These are phyloP conservation scores for Ulota crispa DNA, from an alignment of 225 moss, liverwort and hornwort genomes.

Conservation along the genomic window DNA sequence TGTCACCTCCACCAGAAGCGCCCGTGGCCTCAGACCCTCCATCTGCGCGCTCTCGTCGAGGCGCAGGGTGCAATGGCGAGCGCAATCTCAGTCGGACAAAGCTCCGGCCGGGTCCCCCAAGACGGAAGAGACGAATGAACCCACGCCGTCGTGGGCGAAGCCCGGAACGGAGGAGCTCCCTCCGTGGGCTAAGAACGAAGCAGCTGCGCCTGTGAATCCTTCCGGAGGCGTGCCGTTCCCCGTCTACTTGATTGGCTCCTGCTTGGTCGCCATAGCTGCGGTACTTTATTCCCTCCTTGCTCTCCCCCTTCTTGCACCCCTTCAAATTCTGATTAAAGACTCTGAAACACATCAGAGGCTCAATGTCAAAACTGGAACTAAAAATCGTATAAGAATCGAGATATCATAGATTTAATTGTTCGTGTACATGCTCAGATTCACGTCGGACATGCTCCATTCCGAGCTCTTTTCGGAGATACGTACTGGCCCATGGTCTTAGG, in stretches of 20 bases:
- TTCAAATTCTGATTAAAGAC: not conserved
- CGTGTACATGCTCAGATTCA: not conserved
- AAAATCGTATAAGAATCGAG: not conserved
- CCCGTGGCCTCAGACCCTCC: not conserved
- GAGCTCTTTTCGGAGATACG: not conserved
- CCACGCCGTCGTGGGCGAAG: slow-evolving; percentile 67
- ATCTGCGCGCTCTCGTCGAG: slow-evolving; percentile 8
- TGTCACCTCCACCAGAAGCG: not conserved
- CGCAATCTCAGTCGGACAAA: slow-evolving; percentile 42
- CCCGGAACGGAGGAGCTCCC: slow-evolving; percentile 80
- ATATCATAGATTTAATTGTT: not conserved
- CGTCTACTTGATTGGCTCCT: slow-evolving; percentile 78
- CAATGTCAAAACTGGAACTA: not conserved
- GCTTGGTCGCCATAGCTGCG: slow-evolving; percentile 88
- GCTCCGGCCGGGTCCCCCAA: slow-evolving; percentile 25
- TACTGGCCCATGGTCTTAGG: not conserved
- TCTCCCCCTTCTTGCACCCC: not conserved
- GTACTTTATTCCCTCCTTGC: slow-evolving; percentile 28
- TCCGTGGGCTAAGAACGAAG: slow-evolving; percentile 87
- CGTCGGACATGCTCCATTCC: not conserved
- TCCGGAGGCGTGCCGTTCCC: slow-evolving; percentile 66
- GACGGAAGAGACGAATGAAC: slow-evolving; percentile 33
- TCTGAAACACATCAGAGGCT: not conserved
- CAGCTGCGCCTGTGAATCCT: slow-evolving; percentile 40
- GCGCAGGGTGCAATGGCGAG: slow-evolving; percentile 28